Evolutionary conservation across 257 asterid genomes (phyloP), one percentile per base, ranked within the genome.

Genomic region (Nicotiana benthamiana): DNA sequence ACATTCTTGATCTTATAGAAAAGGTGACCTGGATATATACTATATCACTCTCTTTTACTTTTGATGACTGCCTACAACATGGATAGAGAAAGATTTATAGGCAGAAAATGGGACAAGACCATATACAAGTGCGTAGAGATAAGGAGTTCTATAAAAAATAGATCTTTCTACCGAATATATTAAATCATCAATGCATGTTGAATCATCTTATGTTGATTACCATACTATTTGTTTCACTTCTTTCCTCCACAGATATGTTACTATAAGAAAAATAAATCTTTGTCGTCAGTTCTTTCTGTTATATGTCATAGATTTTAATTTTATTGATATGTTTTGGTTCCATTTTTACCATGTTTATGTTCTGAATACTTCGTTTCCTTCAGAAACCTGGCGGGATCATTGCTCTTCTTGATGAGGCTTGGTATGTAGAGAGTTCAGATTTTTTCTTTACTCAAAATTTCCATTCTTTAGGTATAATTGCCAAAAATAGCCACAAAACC

Each of bases 381-480:
- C 94, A 94, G 98, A 94, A 94, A 91, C 98, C 98, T 76, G 98
- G 98, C 30, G 98, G 98, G 59, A 91, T 94, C 36, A 89, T 94
- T 81, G 93, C 98, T 88, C 98, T 94, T 85, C 96, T 94, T 75
- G 98, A 94, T 82, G 98, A 94, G 87, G 97, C 97, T 79, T 94
- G 98, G 98, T 94, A 93, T 57, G 93, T 87, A 48, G 78, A 52
- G 24, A 74, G 18, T 74, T 48, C 26, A 74, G 26, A 48, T 74
- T 26, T 48, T 46, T 74, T 24, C 48, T 16, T 74, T 74, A 48
- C 83, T 65, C 48, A 52, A 67, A 40, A 26, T 62, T 80, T 77
- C 51, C 46, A 16, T 75, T 36, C 27, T 59, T 17, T 28, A 28
- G 40, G 43, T 81, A 60, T 6, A 65, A 64, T 75, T 60, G 24